phyloP scores from a whole-genome alignment of 129 eudicot genomes.

The Heracleum sosnowskyi region DNA sequence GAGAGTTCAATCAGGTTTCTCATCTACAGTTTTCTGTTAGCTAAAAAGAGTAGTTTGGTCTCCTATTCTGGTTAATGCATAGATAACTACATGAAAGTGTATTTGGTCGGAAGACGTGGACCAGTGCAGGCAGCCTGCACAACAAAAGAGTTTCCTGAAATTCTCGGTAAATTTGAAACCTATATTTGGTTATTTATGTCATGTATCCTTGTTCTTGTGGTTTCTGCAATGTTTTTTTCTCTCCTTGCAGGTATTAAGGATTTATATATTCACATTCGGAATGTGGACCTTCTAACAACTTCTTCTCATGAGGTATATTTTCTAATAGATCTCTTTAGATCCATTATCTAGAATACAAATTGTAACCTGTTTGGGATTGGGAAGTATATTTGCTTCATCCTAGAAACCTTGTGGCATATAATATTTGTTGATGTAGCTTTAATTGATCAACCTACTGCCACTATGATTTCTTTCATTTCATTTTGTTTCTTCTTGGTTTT shows the following conservation, averaged over 20 bases:
- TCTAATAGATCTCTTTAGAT: no score
- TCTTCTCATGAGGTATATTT: slow-evolving; percentile 66
- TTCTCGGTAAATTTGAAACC: no score
- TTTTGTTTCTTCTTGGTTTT: no score
- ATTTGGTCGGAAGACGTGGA: slow-evolving; percentile 96
- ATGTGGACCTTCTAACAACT: slow-evolving; percentile 50
- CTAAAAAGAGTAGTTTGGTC: not conserved
- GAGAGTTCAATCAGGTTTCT: no score
- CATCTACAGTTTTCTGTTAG: no score
- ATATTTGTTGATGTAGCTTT: no score
- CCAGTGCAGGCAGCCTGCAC: slow-evolving; percentile 97
- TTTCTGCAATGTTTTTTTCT: slow-evolving; percentile 1
- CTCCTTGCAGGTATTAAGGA: slow-evolving; percentile 61
- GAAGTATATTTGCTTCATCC: no score
- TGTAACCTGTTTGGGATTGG: no score
- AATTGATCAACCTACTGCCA: no score
- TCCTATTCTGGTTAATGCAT: not conserved
- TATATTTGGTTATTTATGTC: not conserved
- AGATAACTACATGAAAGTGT: slow-evolving; percentile 56
- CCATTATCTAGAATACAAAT: no score
- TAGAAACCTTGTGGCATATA: no score
- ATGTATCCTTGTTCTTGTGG: not conserved
- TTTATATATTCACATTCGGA: slow-evolving; percentile 45
- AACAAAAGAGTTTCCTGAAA: slow-evolving; percentile 82
- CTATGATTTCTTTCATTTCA: no score